These are phyloP conservation scores for Mortierella sp. DNA, from an alignment of 371 early-diverging fungal genomes.

Conservation along the genomic window DNA sequence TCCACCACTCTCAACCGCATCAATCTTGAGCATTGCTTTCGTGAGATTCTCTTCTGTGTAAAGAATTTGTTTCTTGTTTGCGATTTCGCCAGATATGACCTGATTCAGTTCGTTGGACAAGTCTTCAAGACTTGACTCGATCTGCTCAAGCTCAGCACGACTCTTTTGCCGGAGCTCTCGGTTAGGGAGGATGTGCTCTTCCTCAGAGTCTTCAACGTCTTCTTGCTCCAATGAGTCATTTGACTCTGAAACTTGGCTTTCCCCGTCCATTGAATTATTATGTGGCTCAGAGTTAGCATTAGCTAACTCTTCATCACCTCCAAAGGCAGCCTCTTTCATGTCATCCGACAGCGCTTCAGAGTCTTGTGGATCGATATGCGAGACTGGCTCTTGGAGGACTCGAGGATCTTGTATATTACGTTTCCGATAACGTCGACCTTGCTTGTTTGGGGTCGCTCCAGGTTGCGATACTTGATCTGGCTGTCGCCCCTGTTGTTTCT, in stretches of 20 bases:
- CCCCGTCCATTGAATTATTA: background rate
- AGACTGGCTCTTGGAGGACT: background rate
- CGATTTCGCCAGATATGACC: conserved; percentile 28
- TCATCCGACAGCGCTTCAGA: background rate
- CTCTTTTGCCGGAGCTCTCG: conserved; percentile 29
- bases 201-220: conserved; percentile 15
- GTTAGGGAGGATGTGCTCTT: conserved; percentile 14
- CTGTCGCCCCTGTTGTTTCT: background rate
- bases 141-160: conserved; percentile 29
- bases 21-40: conserved; percentile 52
- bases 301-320: background rate
- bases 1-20: conserved; percentile 51
- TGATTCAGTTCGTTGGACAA: conserved; percentile 30
- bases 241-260: conserved; percentile 7
- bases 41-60: conserved; percentile 51
- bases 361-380: background rate
- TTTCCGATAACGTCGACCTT: conserved; percentile 23
- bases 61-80: conserved; percentile 34
- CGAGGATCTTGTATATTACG: background rate
- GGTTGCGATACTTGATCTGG: background rate
- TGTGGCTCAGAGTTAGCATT: background rate
- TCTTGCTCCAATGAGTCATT: conserved; percentile 5
- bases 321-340: background rate
- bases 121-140: conserved; percentile 14
- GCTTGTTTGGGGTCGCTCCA: conserved; percentile 6